Percentiles rank a stretch among this genome's conserved stretches.
These are phyloP conservation scores for Colletotrichum liriopes DNA, from an alignment of 2,329 filamentous ascomycete species.

Conservation along the genomic window DNA sequence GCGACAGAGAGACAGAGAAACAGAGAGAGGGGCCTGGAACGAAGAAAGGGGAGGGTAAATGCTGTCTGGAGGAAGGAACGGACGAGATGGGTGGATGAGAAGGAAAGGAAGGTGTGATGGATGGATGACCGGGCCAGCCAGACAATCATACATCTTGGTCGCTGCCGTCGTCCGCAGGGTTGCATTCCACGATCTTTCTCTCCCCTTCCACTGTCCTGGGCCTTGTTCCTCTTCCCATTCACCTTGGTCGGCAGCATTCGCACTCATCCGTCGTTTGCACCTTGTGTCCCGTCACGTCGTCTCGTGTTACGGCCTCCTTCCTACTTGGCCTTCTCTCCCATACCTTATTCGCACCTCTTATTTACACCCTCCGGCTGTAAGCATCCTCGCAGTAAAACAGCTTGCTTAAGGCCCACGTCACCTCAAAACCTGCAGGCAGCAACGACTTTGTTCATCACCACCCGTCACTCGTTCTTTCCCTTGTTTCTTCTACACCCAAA, in stretches of 20 bases:
- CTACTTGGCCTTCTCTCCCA: not conserved
- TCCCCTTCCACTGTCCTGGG: conserved; percentile 2
- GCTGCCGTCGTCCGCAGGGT: conserved; percentile 14
- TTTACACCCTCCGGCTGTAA: not conserved
- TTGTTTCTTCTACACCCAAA: not conserved
- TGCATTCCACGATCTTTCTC: conserved; percentile 24
- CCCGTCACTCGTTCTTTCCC: conserved; percentile 14
- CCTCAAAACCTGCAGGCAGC: conserved; percentile 9
- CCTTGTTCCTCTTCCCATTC: not conserved
- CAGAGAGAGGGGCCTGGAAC: not conserved
- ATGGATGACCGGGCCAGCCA: not conserved
- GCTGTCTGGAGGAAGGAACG: conserved; percentile 34
- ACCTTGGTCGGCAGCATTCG: not conserved
- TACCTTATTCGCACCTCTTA: not conserved
- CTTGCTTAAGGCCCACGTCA: not conserved
- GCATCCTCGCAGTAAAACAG: not conserved
- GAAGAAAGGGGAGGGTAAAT: not conserved
- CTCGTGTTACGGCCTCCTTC: not conserved
- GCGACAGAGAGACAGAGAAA: too few relatives aligned
- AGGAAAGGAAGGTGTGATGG: conserved; percentile 6
- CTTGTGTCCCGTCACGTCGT: not conserved
- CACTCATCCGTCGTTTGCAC: not conserved
- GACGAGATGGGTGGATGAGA: conserved; percentile 25
- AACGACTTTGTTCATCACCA: not conserved
- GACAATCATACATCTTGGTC: conserved; percentile 33